Conservation (phyloP, 2,329 filamentous ascomycete species). For the Penicillium sp. region DNA sequence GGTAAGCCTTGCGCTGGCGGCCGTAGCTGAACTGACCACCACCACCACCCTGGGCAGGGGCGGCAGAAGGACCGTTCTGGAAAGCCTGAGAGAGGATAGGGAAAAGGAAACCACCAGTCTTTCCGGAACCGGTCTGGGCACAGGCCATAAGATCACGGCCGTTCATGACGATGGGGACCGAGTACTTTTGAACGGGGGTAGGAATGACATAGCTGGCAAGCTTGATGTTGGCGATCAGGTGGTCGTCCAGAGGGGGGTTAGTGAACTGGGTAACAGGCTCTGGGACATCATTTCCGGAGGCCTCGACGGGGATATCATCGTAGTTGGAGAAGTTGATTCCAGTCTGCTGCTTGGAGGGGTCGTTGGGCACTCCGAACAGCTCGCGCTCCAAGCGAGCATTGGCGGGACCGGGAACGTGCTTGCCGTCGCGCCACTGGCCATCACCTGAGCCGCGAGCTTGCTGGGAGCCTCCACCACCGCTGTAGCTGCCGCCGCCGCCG, state of each 20-base stretch:
- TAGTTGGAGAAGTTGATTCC: constrained; percentile 99
- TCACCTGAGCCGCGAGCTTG: constrained; percentile 80
- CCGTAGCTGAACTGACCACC: constrained; percentile 66
- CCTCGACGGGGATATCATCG: constrained; percentile 98
- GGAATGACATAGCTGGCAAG: constrained; percentile 92
- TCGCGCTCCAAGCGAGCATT: constrained; percentile 93
- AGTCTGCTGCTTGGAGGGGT: constrained; percentile 91
- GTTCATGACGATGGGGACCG: constrained; percentile 96
- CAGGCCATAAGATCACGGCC: constrained; percentile 99
- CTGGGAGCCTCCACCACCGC: constrained; percentile 35
- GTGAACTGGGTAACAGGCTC: constrained; percentile 88
- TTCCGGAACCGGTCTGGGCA: constrained; percentile 98
- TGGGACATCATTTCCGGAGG: constrained; percentile 88
- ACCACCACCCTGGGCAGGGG: constrained; percentile 57
- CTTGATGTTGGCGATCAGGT: constrained; percentile 89
- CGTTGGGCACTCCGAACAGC: constrained; percentile 86
- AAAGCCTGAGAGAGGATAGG: constrained; percentile 98
- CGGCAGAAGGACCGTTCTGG: constrained; percentile 75
- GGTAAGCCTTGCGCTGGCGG: constrained; percentile 96
- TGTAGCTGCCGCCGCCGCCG: constrained; percentile 54
- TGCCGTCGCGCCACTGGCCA: constrained; percentile 94
- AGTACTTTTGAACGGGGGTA: constrained; percentile 98
- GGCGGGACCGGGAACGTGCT: constrained; percentile 85
- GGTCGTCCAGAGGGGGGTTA: constrained; percentile 92
- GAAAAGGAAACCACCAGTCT: constrained; percentile 99